phyloP scores from a whole-genome alignment of 176 grass and related monocot species.

The Phyllostachys edulis region DNA sequence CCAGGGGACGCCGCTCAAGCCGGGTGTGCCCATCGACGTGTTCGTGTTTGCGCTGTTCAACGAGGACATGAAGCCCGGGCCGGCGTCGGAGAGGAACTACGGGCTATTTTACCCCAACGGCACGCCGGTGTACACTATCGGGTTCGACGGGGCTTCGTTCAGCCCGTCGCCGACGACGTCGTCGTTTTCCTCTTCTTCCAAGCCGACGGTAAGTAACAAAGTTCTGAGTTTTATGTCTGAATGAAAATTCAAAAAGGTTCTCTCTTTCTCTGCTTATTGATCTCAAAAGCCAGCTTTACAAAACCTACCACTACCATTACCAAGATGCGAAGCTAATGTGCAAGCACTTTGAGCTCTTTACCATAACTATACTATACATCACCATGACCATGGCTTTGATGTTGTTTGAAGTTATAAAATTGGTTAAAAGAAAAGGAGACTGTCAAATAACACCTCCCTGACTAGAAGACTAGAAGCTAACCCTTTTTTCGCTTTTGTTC shows the following conservation, averaged over 20 bases:
- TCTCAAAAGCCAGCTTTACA: not conserved
- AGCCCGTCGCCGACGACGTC: conserved; percentile 18
- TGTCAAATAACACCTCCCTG: not conserved
- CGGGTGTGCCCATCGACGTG: conserved; percentile 65
- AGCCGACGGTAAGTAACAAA: conserved; percentile 39
- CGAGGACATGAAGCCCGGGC: conserved; percentile 56
- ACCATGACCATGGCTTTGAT: not conserved
- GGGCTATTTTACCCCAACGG: conserved; percentile 74
- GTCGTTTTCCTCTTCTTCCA: conserved; percentile 35
- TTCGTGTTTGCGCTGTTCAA: conserved; percentile 83
- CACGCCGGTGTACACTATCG: conserved; percentile 59
- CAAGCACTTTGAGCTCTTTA: not conserved
- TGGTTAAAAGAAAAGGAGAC: not conserved
- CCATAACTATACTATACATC: not conserved
- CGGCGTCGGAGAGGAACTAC: conserved; percentile 77
- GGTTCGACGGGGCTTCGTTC: not conserved
- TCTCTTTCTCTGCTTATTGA: not conserved
- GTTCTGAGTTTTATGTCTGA: not conserved
- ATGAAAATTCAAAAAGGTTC: not conserved
- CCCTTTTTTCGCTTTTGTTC: conserved; percentile 21
- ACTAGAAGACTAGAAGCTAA: conserved; percentile 13
- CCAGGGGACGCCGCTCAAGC: conserved; percentile 68
- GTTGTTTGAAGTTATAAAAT: not conserved
- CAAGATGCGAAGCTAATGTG: not conserved
- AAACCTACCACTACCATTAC: not conserved